phyloP scores from a whole-genome alignment of 495 filamentous ascomycete species.

The Pseudevernia furfuracea region DNA sequence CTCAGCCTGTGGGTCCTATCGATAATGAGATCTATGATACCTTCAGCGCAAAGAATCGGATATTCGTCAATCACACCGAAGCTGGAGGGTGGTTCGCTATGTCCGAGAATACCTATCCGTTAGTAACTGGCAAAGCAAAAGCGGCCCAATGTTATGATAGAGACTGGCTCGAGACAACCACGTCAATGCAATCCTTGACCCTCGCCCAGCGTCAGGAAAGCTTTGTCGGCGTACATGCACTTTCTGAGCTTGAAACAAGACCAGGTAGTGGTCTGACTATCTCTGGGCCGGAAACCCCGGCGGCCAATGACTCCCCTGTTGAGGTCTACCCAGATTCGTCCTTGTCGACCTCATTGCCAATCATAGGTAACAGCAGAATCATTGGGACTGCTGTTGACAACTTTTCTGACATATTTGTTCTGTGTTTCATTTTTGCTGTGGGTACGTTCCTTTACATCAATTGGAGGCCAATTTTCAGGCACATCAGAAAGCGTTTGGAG shows the following conservation, averaged over 20 bases:
- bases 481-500: conserved; percentile 46
- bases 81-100: conserved; percentile 88
- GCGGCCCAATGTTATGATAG: conserved; percentile 57
- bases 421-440: conserved; percentile 39
- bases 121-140: conserved; percentile 62
- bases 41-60: conserved; percentile 52
- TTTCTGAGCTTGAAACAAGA: conserved; percentile 26
- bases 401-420: conserved; percentile 44
- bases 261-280: conserved; percentile 29
- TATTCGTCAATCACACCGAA: conserved; percentile 83
- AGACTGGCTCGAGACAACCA: conserved; percentile 40
- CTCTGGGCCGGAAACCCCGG: conserved; percentile 24
- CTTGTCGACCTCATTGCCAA: conserved; percentile 40
- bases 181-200: conserved; percentile 37
- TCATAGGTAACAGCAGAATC: conserved; percentile 43
- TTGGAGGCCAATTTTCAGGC: conserved; percentile 40
- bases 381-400: conserved; percentile 49
- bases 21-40: conserved; percentile 47
- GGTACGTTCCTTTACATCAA: conserved; percentile 46
- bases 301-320: conserved; percentile 37
- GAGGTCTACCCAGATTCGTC: conserved; percentile 37
- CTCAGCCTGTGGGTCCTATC: conserved; percentile 70
- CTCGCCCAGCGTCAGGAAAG: conserved; percentile 42
- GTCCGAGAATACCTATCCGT: conserved; percentile 77
- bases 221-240: conserved; percentile 46